Percentiles rank a stretch among this genome's conserved stretches.
phyloP scores from a whole-genome alignment of 2,329 filamentous ascomycete species.

The Madurella mycetomatis region DNA sequence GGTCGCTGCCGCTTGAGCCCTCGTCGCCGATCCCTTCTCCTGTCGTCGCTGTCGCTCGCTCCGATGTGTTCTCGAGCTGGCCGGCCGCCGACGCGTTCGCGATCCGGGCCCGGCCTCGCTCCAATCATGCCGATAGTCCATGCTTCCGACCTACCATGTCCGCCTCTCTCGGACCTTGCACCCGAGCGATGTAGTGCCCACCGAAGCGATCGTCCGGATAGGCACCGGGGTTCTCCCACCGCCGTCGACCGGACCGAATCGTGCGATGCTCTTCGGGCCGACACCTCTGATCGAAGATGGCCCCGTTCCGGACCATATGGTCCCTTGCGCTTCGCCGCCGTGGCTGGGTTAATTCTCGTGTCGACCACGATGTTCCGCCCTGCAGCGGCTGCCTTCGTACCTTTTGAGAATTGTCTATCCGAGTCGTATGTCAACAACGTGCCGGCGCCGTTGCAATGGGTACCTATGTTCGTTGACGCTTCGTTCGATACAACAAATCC shows the following conservation, averaged over 20 bases:
- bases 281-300: not conserved
- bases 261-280: not conserved
- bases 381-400: conserved; percentile 60
- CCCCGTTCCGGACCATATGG: not conserved
- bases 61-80: conserved; percentile 2
- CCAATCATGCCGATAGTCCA: conserved; percentile 12
- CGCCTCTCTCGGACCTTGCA: not conserved
- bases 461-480: conserved; percentile 70
- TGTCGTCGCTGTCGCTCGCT: conserved; percentile 6
- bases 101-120: not conserved
- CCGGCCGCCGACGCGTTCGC: conserved; percentile 1
- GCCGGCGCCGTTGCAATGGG: conserved; percentile 69
- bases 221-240: not conserved
- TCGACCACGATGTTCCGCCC: conserved; percentile 38
- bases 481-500: conserved; percentile 60
- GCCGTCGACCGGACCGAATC: not conserved
- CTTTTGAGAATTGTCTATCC: conserved; percentile 80
- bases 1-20: conserved; percentile 13
- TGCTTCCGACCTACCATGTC: not conserved
- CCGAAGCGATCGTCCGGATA: conserved; percentile 2
- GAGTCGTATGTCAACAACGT: conserved; percentile 52
- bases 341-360: conserved; percentile 37
- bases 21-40: conserved; percentile 1
- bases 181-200: conserved; percentile 5
- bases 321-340: conserved; percentile 1